Percentiles rank a stretch among this genome's conserved stretches.
Evolutionary conservation across 768 basidiomycete genomes (phyloP).

Genomic region (Postia placenta): DNA sequence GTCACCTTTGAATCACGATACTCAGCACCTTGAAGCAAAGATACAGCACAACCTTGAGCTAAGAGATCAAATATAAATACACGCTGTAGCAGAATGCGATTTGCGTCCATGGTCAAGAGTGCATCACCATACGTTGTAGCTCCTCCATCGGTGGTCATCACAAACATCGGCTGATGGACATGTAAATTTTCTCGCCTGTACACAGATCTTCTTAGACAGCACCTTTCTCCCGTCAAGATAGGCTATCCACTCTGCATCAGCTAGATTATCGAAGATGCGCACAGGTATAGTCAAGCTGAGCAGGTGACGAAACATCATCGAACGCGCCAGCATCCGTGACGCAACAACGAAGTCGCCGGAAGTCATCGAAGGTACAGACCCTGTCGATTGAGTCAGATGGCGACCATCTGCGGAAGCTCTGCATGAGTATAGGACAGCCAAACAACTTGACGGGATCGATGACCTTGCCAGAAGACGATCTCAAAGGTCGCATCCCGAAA

Average conservation of each 20-base stretch:
- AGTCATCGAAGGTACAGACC: too few species aligned
- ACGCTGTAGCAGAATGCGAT: slow-evolving; percentile 40
- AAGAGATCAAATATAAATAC: slow-evolving; percentile 44
- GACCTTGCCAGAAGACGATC: slow-evolving; percentile 59
- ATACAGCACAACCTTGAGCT: slow-evolving; percentile 42
- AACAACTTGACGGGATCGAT: too few species aligned
- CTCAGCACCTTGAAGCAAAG: slow-evolving; percentile 46
- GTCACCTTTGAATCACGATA: slow-evolving; percentile 61
- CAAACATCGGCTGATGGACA: slow-evolving; percentile 57
- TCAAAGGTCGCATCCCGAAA: slow-evolving; percentile 51
- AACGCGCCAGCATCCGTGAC: slow-evolving; percentile 48
- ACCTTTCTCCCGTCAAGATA: slow-evolving; percentile 41
- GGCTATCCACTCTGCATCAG: slow-evolving; percentile 43
- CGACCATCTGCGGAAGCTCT: too few species aligned
- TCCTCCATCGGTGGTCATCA: slow-evolving; percentile 52
- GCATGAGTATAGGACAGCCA: too few species aligned
- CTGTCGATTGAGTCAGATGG: too few species aligned
- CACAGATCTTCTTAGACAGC: not conserved
- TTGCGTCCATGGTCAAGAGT: slow-evolving; percentile 12
- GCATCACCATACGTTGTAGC: too few species aligned
- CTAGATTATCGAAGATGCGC: slow-evolving; percentile 37
- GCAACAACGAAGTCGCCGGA: slow-evolving; percentile 28
- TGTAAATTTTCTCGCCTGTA: not conserved
- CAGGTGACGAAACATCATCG: slow-evolving; percentile 46
- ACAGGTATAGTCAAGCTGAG: slow-evolving; percentile 34